Conservation (phyloP, 164 flowering plant species). For the Vitis labrusca region DNA sequence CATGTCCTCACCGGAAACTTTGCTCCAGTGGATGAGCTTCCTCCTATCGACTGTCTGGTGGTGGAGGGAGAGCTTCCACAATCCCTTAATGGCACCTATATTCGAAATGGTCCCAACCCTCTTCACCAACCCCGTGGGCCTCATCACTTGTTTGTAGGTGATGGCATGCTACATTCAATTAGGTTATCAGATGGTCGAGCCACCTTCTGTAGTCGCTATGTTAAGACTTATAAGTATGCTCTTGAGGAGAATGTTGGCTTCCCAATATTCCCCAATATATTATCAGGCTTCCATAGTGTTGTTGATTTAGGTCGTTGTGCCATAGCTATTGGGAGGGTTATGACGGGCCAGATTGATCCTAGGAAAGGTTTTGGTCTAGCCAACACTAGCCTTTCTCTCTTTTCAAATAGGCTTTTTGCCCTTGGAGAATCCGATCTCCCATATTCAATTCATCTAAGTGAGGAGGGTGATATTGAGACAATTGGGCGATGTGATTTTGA, state of each 20-base stretch:
- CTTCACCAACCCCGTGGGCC: slow-evolving; percentile 12
- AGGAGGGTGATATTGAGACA: slow-evolving; percentile 6
- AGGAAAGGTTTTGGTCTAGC: slow-evolving; percentile 15
- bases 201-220: slow-evolving; percentile 11
- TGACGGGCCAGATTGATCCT: slow-evolving; percentile 9
- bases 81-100: slow-evolving; percentile 15
- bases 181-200: slow-evolving; percentile 11
- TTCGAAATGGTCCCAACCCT: slow-evolving; percentile 29
- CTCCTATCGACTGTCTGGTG: slow-evolving; percentile 7
- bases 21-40: slow-evolving; percentile 21
- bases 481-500: background rate
- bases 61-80: slow-evolving; percentile 9
- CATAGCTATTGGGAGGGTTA: background rate
- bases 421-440: slow-evolving; percentile 21
- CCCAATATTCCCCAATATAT: slow-evolving; percentile 12
- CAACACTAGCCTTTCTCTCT: slow-evolving; percentile 16
- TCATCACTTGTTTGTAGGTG: slow-evolving; percentile 24
- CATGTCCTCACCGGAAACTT: slow-evolving; percentile 18
- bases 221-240: slow-evolving; percentile 10
- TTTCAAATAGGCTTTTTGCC: slow-evolving; percentile 11
- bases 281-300: slow-evolving; percentile 9
- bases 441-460: background rate
- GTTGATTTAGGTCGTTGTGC: background rate
- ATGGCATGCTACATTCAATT: slow-evolving; percentile 29
- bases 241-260: background rate